Evolutionary conservation across 768 basidiomycete species (phyloP).

Genomic region (Russula olivacea): DNA sequence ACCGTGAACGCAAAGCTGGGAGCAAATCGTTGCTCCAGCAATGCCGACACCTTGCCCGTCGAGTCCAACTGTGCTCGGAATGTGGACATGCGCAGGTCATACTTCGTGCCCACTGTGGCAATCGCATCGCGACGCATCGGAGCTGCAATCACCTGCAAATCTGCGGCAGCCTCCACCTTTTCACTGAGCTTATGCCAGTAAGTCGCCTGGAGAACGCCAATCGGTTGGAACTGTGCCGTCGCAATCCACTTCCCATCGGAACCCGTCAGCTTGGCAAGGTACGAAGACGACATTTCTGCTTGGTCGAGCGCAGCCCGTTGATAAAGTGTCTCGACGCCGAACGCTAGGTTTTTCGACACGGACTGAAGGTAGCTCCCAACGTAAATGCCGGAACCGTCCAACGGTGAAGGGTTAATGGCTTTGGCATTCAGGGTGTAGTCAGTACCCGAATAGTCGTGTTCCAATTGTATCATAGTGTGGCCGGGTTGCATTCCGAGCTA

Average conservation of each 20-base stretch:
- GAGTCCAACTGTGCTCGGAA: conserved; percentile 95
- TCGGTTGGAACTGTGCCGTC: conserved; percentile 81
- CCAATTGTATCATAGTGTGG: conserved; percentile 88
- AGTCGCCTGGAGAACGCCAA: conserved; percentile 80
- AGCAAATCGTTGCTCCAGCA: conserved; percentile 93
- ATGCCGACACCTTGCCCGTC: conserved; percentile 89
- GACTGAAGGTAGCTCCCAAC: conserved; percentile 91
- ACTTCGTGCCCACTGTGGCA: conserved; percentile 93
- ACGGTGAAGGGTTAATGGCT: conserved; percentile 84
- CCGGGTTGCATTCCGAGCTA: conserved; percentile 72
- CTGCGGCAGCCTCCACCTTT: conserved; percentile 96
- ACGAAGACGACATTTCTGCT: conserved; percentile 65
- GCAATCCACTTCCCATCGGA: conserved; percentile 81
- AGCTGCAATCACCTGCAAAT: conserved; percentile 75
- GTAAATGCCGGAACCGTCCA: conserved; percentile 87
- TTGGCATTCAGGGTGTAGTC: conserved; percentile 86
- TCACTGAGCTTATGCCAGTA: conserved; percentile 97
- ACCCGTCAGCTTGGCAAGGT: conserved; percentile 74
- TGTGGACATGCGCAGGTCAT: conserved; percentile 88
- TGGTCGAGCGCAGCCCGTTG: conserved; percentile 72
- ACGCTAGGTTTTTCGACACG: conserved; percentile 78
- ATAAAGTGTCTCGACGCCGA: conserved; percentile 80
- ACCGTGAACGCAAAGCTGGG: conserved; percentile 93
- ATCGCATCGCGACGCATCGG: conserved; percentile 83
- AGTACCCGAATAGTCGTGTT: conserved; percentile 87